phyloP scores from a whole-genome alignment of 2,329 filamentous ascomycete genomes.

The Bipolaris bicolor region DNA sequence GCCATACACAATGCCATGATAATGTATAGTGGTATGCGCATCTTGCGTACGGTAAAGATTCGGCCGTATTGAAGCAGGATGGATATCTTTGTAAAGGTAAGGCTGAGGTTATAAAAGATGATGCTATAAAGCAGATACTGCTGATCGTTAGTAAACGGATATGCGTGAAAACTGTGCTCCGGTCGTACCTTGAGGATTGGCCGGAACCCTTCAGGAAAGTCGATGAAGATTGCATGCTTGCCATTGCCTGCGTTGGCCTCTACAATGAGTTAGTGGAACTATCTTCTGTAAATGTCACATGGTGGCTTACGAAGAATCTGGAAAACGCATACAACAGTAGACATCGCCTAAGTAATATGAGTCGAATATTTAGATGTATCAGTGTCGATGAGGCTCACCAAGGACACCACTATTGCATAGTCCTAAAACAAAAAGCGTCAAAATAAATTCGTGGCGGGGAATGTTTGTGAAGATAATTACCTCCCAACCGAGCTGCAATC shows the following conservation, averaged over 20 bases:
- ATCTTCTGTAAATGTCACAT: not conserved
- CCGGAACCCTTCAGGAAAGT: conserved; percentile 15
- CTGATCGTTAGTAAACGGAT: conserved; percentile 7
- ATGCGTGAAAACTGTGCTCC: too few relatives aligned
- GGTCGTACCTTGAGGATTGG: conserved; percentile 25
- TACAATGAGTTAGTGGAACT: conserved; percentile 12
- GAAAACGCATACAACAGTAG: conserved; percentile 12
- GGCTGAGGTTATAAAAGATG: conserved; percentile 29
- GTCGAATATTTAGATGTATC: not conserved
- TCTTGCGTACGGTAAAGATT: conserved; percentile 32
- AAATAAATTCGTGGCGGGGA: not conserved
- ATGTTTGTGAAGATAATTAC: not conserved
- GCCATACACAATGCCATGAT: conserved; percentile 27
- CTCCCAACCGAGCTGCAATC: conserved; percentile 27
- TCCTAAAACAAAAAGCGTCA: not conserved
- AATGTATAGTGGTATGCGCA: conserved; percentile 32
- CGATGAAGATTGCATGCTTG: conserved; percentile 31
- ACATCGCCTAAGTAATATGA: conserved; percentile 1
- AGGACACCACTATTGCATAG: not conserved
- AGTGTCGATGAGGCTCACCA: not conserved
- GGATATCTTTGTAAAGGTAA: conserved; percentile 35
- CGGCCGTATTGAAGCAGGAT: conserved; percentile 39
- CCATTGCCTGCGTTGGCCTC: conserved; percentile 31
- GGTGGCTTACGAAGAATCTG: conserved; percentile 27
- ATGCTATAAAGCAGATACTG: conserved; percentile 39